Conservation (phyloP, 2,329 filamentous ascomycete genomes). For the Aspergillus sergii region DNA sequence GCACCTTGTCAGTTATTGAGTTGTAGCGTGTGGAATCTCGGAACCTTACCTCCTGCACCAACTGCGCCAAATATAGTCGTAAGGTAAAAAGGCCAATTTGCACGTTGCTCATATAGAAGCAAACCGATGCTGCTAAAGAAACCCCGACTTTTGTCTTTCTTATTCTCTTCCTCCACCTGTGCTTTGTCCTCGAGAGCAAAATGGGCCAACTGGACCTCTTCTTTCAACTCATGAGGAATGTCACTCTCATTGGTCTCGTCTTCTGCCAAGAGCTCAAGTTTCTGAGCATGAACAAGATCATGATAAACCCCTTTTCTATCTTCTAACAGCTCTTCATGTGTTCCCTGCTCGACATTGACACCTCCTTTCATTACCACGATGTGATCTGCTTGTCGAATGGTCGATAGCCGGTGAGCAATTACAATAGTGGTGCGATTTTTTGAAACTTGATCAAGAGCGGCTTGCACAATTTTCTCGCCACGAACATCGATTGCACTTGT, state of each 20-base stretch:
- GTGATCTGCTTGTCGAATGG: slow-evolving; percentile 73
- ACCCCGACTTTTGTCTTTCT: slow-evolving; percentile 14
- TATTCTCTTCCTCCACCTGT: slow-evolving; percentile 1
- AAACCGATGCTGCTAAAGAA: slow-evolving; percentile 25
- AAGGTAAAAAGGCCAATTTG: slow-evolving; percentile 32
- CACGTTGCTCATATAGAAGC: slow-evolving; percentile 37
- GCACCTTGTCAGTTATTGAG: neutral
- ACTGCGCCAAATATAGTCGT: slow-evolving; percentile 28
- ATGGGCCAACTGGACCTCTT: slow-evolving; percentile 1
- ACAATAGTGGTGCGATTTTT: slow-evolving; percentile 71
- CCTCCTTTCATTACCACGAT: slow-evolving; percentile 78
- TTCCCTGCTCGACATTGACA: slow-evolving; percentile 71
- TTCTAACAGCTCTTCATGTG: slow-evolving; percentile 69
- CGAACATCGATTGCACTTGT: slow-evolving; percentile 67
- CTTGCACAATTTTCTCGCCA: slow-evolving; percentile 58
- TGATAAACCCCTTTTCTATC: slow-evolving; percentile 65
- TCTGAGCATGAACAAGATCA: slow-evolving; percentile 60
- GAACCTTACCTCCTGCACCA: slow-evolving; percentile 33
- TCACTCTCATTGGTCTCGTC: slow-evolving; percentile 10
- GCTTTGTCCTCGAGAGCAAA: neutral
- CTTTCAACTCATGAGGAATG: neutral
- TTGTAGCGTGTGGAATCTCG: neutral
- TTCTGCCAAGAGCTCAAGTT: slow-evolving; percentile 24
- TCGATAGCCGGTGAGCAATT: slow-evolving; percentile 74
- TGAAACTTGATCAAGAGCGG: slow-evolving; percentile 57